These are phyloP conservation scores for Gomphus sp. DNA, from an alignment of 1,284 basidiomycete genomes.

Conservation along the genomic window DNA sequence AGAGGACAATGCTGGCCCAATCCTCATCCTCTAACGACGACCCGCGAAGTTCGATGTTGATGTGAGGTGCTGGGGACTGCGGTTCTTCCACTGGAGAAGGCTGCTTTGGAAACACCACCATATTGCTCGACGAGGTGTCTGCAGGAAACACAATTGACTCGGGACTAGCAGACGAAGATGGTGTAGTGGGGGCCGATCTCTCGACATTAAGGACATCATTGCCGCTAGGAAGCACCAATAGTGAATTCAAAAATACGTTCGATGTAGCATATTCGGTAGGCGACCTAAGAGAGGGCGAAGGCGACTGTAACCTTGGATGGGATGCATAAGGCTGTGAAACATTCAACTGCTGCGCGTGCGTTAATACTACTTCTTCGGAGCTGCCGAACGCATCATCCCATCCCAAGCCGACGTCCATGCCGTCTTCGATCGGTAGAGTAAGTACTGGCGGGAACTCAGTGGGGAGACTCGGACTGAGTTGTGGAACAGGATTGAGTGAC, in stretches of 20 bases:
- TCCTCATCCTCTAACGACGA: slow-evolving; percentile 29
- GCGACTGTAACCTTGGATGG: not conserved
- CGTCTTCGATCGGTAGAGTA: not conserved
- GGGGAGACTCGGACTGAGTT: not conserved
- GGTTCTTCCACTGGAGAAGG: not conserved
- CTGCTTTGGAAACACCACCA: not conserved
- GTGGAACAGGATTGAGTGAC: not conserved
- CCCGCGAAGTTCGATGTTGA: slow-evolving; percentile 4
- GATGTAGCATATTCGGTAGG: slow-evolving; percentile 3
- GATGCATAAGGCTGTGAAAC: not conserved
- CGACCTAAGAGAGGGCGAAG: not conserved
- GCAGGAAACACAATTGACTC: not conserved
- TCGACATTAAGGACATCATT: slow-evolving; percentile 1
- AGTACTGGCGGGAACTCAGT: not conserved
- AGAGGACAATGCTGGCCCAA: slow-evolving; percentile 52
- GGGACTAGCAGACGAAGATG: not conserved
- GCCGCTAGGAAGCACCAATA: not conserved
- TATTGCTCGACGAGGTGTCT: not conserved
- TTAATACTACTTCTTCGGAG: not conserved
- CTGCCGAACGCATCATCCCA: slow-evolving; percentile 6
- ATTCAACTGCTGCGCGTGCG: not conserved
- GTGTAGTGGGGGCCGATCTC: not conserved
- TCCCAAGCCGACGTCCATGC: slow-evolving; percentile 1
- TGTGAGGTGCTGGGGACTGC: not conserved
- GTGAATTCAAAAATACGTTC: not conserved